Percentiles rank a stretch among this genome's conserved stretches.
Conservation (phyloP, 2,329 filamentous ascomycete genomes). For the Penicillium sp. region DNA sequence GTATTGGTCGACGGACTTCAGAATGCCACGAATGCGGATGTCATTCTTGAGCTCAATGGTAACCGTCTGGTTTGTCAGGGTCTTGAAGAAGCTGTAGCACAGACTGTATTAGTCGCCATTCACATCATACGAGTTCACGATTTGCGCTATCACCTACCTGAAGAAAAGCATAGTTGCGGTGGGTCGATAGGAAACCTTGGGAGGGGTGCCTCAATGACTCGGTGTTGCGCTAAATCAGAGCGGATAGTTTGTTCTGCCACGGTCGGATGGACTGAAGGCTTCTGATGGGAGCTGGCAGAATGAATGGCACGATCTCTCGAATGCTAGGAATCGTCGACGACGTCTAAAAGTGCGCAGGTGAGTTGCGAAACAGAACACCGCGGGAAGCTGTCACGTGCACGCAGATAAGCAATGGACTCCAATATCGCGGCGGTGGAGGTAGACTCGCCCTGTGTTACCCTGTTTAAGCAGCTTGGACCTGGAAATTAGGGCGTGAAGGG, state of each 20-base stretch:
- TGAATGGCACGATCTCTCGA: background rate
- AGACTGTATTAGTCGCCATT: background rate
- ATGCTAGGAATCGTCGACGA: background rate
- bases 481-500: no score
- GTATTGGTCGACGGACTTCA: slow-evolving; percentile 98
- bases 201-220: slow-evolving; percentile 2
- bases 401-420: background rate
- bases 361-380: slow-evolving; percentile 8
- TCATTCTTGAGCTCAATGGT: slow-evolving; percentile 99
- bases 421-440: no score
- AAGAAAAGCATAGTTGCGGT: slow-evolving; percentile 51
- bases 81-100: slow-evolving; percentile 89
- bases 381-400: slow-evolving; percentile 3
- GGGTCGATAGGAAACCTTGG: slow-evolving; percentile 3
- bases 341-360: background rate
- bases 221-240: background rate
- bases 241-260: background rate
- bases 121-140: background rate
- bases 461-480: no score
- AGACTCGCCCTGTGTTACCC: no score
- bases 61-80: slow-evolving; percentile 92
- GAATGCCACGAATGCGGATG: slow-evolving; percentile 88
- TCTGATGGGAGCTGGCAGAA: no score
- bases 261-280: background rate
- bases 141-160: slow-evolving; percentile 38